Evolutionary conservation across 331 rosid species (phyloP).

Genomic region (Quercus phellos): DNA sequence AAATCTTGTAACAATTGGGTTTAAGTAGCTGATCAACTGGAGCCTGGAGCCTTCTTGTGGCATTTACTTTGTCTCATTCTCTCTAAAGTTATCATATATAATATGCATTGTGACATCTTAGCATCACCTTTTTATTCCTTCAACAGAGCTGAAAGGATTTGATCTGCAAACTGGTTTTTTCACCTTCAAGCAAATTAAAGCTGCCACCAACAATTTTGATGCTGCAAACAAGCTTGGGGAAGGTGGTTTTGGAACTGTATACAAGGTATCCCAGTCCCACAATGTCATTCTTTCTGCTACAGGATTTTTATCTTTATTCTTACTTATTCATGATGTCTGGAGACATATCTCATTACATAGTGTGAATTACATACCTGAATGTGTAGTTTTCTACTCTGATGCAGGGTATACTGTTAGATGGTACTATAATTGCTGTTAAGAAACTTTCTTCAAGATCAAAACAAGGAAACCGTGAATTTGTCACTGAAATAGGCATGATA

Average conservation of each 20-base stretch:
- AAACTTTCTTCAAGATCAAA: conserved; percentile 34
- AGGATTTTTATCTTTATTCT: neutral
- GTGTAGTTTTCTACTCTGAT: neutral
- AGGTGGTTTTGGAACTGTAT: conserved; percentile 55
- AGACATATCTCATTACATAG: no score
- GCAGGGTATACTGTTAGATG: conserved; percentile 26
- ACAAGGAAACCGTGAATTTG: conserved; percentile 40
- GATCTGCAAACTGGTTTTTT: conserved; percentile 39
- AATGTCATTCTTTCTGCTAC: neutral
- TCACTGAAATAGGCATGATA: conserved; percentile 37
- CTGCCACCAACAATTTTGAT: conserved; percentile 41
- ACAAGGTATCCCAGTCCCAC: conserved; percentile 23
- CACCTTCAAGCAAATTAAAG: conserved; percentile 38
- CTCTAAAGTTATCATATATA: neutral
- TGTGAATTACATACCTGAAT: neutral
- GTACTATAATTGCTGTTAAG: conserved; percentile 33
- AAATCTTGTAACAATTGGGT: neutral
- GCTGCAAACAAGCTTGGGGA: conserved; percentile 40
- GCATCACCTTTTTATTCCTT: neutral
- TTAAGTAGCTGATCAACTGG: neutral
- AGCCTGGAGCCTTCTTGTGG: neutral
- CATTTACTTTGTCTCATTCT: neutral
- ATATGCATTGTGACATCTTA: neutral
- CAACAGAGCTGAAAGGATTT: conserved; percentile 29
- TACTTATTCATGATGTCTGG: neutral